Conservation (phyloP, 345 rosid species). For the Rhodomyrtus tomentosa region DNA sequence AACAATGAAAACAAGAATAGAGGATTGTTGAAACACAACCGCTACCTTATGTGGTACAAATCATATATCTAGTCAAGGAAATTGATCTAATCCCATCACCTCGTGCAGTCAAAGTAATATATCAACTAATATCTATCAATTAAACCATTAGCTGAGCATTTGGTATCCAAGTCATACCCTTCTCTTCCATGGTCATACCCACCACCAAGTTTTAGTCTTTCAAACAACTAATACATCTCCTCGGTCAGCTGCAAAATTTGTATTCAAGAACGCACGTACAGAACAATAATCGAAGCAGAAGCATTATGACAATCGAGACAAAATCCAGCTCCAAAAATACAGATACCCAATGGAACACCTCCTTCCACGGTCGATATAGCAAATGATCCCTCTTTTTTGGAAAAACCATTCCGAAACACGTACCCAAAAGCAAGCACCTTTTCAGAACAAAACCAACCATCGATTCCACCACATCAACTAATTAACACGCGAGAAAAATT, state of each 20-base stretch:
- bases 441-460: background rate
- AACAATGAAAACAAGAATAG: background rate
- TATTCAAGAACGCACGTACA: background rate
- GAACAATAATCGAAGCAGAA: background rate
- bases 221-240: background rate
- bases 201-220: background rate
- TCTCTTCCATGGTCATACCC: background rate
- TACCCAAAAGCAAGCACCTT: background rate
- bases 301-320: background rate
- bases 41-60: background rate
- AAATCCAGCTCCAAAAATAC: background rate
- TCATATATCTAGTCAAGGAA: background rate
- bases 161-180: background rate
- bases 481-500: background rate
- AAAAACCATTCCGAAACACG: background rate
- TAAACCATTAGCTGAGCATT: background rate
- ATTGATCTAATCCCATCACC: background rate
- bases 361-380: background rate
- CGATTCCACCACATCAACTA: background rate
- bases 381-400: background rate
- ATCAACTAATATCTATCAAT: background rate
- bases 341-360: background rate
- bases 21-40: too few species aligned
- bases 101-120: background rate
- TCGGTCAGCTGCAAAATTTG: background rate